Evolutionary conservation across 768 basidiomycete species (phyloP), one percentile per base, ranked within the genome.

Genomic region (Boletus rubescentipes): DNA sequence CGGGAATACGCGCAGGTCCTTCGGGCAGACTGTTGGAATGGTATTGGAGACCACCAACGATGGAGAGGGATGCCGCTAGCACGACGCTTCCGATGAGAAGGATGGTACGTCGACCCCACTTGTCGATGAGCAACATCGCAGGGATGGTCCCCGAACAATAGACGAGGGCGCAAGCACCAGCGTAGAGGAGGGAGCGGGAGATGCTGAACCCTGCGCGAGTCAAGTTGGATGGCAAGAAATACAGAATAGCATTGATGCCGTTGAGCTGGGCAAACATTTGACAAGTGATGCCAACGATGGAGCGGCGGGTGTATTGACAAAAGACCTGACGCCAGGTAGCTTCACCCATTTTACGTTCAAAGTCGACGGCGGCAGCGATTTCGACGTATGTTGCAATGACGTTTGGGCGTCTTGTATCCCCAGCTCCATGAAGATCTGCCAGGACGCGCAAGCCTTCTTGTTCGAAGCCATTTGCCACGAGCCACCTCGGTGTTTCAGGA

Each of bases 241-340:
- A 84, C 23, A 84, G 70, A 46, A 85, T 77, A 11, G 78, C 79
- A 52, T 81, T 81, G 66, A 82, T 80, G 20, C 80, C 79, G 60
- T 82, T 81, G 64, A 79, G 77, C 55, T 81, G 79, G 1, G 78
- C 78, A 49, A 81, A 80, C 60, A 78, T 76, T 58, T 85, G 84
- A 39, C 79, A 78, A 0, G 77, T 78, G 56, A 79, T 77, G 9
- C 80, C 84, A 2, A 86, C 73, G 50, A 77, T 56, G 5, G 76
- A 67, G 20, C 83, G 79, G 15, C 77, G 73, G 23, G 77, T 72
- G 48, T 83, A 79, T 45, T 77, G 77, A 53, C 61, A 72, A 68
- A 84, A 77, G 46, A 85, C 65, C 44, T 83, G 76, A 29, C 65
- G 59, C 77, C 77, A 81, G n/a, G 75, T 62, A 2, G 77, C 79